Conservation (phyloP, 225 moss, liverwort and hornwort genomes). For the Straminergon stramineum region DNA sequence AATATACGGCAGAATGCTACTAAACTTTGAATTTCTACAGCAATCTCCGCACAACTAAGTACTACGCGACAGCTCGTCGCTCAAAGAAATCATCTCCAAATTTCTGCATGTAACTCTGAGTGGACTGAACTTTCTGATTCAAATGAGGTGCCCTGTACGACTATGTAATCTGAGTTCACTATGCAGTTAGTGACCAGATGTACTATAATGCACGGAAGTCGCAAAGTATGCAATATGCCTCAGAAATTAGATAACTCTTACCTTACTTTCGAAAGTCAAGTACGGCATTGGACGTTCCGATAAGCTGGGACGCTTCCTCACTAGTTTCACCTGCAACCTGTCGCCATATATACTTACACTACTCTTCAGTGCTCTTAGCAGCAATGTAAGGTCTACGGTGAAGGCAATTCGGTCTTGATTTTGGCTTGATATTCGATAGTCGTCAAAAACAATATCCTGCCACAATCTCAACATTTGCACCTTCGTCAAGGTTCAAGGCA, state of each 20-base stretch:
- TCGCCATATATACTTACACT: constrained; percentile 97
- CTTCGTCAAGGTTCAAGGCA: background rate
- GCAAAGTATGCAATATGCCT: background rate
- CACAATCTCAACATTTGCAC: background rate
- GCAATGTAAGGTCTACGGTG: constrained; percentile 79
- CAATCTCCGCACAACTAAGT: background rate
- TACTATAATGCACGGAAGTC: background rate
- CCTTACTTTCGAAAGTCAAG: constrained; percentile 97
- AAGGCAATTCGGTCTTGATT: constrained; percentile 83
- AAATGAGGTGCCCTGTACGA: background rate
- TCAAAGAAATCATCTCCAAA: background rate
- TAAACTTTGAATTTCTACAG: background rate
- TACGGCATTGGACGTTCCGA: constrained; percentile 80
- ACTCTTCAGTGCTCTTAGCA: constrained; percentile 82
- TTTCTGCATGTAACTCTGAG: background rate
- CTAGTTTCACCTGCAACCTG: constrained; percentile 78
- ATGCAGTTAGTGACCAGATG: background rate
- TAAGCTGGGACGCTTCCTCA: constrained; percentile 80
- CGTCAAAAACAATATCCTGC: constrained; percentile 84
- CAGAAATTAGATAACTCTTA: constrained; percentile 1
- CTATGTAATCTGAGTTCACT: background rate
- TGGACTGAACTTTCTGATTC: background rate
- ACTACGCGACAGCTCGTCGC: background rate
- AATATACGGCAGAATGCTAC: background rate
- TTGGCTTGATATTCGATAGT: constrained; percentile 82